Conservation (phyloP, 2,329 filamentous ascomycete species). For the Aureobasidium melanogenum region DNA sequence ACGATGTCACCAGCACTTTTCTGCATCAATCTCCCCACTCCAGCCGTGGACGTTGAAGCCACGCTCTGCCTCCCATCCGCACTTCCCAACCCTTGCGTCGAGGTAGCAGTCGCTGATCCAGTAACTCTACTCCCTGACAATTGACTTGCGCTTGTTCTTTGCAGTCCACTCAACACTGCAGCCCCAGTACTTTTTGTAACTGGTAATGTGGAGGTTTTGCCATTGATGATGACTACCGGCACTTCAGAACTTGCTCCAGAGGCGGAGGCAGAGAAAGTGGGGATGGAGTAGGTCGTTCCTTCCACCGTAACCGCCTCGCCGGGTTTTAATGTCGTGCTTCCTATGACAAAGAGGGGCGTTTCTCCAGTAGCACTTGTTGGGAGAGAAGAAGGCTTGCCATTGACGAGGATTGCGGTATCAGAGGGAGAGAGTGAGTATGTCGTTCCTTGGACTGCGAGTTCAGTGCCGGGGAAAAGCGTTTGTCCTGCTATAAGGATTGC, state of each 20-base stretch:
- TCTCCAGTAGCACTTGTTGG: background rate
- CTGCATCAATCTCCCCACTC: background rate
- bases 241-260: background rate
- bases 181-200: background rate
- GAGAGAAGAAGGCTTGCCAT: background rate
- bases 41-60: background rate
- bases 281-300: background rate
- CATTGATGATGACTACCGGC: background rate
- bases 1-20: background rate
- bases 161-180: background rate
- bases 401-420: background rate
- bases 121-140: background rate
- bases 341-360: background rate
- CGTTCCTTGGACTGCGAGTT: background rate
- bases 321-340: background rate
- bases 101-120: background rate
- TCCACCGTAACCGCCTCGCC: background rate
- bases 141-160: background rate
- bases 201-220: background rate
- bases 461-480: background rate
- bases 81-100: background rate
- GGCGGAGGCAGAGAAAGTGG: background rate
- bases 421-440: background rate
- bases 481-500: background rate
- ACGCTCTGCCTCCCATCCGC: background rate